Evolutionary conservation across 768 basidiomycete genomes (phyloP), one percentile per base, ranked within the genome.

Genomic region (Tubosaeta sp.): DNA sequence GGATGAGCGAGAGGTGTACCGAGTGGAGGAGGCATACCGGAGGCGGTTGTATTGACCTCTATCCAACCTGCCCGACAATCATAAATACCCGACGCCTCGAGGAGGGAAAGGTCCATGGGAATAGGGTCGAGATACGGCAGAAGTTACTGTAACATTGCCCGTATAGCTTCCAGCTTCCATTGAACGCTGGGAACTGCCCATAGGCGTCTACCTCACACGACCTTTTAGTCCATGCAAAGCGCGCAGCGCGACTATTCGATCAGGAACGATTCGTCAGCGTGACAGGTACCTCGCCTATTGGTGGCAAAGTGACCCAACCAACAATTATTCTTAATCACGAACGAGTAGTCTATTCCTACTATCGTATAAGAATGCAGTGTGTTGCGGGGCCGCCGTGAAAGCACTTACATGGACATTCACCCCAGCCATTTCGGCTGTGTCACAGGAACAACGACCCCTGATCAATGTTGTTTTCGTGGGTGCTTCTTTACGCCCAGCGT

Each of bases 1-100:
- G 51, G n/a, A 14, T 16, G 0, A 3, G 34, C 10, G 33, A 65
- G 49, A 31, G 67, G 56, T 9, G 6, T 26, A 9, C 5, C 2
- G 51, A 61, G n/a, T n/a, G n/a, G 43, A 43, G 56, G 53, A 11
- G 62, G 39, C 56, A 63, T 61, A 8, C 3, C 11, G 19, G 32
- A 37, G 12, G 22, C 22, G 22, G 41, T 17, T 1, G 25, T 32
- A 22, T 4, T 33, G 11, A 12, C 35, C 3, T 39, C 22, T n/a
- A 5, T 42, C 25, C 27, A 17, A 12, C n/a, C n/a, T 5, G 13
- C 16, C 12, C 1, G 11, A 17, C 35, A n/a, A n/a, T 19, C 31
- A 51, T 48, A 55, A 48, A 29, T 52, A 52, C 45, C 43, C 33
- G 33, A 10, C 2, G 33, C n/a, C 38, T 42, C n/a, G 1, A 42